These are phyloP conservation scores for Lycium barbarum DNA, from an alignment of 257 asterid genomes.

Conservation along the genomic window DNA sequence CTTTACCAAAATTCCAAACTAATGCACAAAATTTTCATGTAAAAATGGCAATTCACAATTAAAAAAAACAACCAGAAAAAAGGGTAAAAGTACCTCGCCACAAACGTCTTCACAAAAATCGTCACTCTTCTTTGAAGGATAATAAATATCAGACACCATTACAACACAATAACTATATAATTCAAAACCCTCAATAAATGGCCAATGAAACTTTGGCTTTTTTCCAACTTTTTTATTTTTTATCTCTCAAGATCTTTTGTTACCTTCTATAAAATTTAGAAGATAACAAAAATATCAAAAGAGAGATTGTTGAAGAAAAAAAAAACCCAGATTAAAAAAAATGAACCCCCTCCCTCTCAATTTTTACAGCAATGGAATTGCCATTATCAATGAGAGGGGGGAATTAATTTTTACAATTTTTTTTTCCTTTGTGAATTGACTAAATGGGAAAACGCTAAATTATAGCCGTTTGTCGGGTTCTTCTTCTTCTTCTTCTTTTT, in stretches of 20 bases:
- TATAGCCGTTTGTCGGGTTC: constrained; percentile 28
- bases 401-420: neutral
- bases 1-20: neutral
- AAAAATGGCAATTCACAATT: neutral
- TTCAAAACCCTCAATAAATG: neutral
- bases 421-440: neutral
- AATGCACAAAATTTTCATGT: neutral
- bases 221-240: neutral
- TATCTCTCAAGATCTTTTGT: neutral
- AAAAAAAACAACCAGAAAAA: constrained; percentile 17
- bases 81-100: constrained; percentile 51
- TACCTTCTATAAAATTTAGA: neutral
- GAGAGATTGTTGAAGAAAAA: neutral
- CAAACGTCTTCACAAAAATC: constrained; percentile 64
- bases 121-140: constrained; percentile 59
- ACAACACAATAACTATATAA: too few species aligned
- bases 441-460: neutral
- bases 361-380: constrained; percentile 22
- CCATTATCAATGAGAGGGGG: constrained; percentile 14
- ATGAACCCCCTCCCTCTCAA: neutral
- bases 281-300: neutral
- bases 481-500: constrained; percentile 16
- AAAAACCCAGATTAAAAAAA: constrained; percentile 17
- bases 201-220: constrained; percentile 21
- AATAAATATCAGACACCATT: constrained; percentile 48